Conservation (phyloP, 2,329 filamentous ascomycete species). For the Ambrosiella cleistominuta region DNA sequence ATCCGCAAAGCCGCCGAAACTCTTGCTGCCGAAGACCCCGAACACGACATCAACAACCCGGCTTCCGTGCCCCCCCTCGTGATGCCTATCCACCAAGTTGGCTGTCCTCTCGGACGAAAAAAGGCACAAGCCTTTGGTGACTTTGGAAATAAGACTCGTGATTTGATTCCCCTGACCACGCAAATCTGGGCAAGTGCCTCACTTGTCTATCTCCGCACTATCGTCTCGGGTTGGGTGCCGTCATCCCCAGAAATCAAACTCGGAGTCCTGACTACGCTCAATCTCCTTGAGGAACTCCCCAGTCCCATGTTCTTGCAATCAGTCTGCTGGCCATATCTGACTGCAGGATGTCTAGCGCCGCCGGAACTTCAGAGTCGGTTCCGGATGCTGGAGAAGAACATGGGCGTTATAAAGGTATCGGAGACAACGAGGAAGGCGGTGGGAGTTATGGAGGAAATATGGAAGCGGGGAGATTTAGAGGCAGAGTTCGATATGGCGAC, state of each 20-base stretch:
- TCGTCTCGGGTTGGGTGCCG: constrained; percentile 34
- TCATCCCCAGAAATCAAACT: constrained; percentile 24
- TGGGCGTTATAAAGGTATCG: constrained; percentile 28
- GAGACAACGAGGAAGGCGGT: constrained; percentile 28
- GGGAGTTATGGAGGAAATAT: constrained; percentile 29
- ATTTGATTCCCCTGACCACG: constrained; percentile 16
- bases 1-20: constrained; percentile 20
- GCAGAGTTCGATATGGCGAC: constrained; percentile 4
- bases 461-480: constrained; percentile 18
- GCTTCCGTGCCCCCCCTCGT: constrained; percentile 5
- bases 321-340: constrained; percentile 25
- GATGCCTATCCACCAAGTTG: constrained; percentile 12
- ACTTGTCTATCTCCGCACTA: constrained; percentile 30
- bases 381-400: constrained; percentile 22
- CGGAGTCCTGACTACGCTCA: constrained; percentile 17
- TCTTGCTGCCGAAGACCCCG: constrained; percentile 14
- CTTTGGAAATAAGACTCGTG: constrained; percentile 5
- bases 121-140: constrained; percentile 11
- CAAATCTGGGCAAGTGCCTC: constrained; percentile 32
- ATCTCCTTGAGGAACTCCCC: constrained; percentile 21
- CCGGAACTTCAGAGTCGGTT: constrained; percentile 26
- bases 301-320: constrained; percentile 20
- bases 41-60: constrained; percentile 3
- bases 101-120: constrained; percentile 6
- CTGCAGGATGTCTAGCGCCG: constrained; percentile 25